Conservation (phyloP, 768 basidiomycete species). For the Mycena metata region DNA sequence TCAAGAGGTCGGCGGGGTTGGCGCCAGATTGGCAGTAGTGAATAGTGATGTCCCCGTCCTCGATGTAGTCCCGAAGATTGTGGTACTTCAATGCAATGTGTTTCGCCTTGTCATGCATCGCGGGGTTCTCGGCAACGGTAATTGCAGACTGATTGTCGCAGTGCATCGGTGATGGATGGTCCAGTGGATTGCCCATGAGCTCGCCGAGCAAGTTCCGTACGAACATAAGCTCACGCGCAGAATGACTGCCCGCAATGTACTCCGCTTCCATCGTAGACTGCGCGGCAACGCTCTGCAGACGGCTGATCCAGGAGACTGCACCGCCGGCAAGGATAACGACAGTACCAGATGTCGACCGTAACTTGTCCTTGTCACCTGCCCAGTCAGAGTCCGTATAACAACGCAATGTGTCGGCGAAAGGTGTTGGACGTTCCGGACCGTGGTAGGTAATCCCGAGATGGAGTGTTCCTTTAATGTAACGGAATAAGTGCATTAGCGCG, state of each 20-base stretch:
- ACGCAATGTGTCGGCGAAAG: background rate
- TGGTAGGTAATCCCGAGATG: background rate
- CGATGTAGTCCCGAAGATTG: background rate
- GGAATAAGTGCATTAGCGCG: background rate
- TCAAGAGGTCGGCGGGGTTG: constrained; percentile 2
- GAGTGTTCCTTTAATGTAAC: background rate
- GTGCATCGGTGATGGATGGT: background rate
- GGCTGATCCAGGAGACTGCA: background rate
- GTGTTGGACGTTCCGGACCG: background rate
- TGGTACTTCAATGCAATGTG: background rate
- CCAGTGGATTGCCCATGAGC: background rate
- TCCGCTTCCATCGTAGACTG: constrained; percentile 5
- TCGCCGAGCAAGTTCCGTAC: background rate
- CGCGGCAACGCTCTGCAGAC: background rate
- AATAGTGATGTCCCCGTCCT: background rate
- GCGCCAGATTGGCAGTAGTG: background rate
- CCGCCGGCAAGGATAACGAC: constrained; percentile 1
- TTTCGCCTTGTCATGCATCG: constrained; percentile 3
- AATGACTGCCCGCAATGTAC: background rate
- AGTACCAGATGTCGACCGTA: background rate
- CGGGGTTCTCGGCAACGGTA: constrained; percentile 1
- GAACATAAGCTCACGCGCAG: background rate
- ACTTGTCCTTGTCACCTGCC: constrained; percentile 3
- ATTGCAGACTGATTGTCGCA: constrained; percentile 6
- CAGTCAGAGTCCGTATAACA: background rate